Evolutionary conservation across 345 rosid species (phyloP), one percentile per base, ranked within the genome.

Genomic region (Hibiscus syriacus): DNA sequence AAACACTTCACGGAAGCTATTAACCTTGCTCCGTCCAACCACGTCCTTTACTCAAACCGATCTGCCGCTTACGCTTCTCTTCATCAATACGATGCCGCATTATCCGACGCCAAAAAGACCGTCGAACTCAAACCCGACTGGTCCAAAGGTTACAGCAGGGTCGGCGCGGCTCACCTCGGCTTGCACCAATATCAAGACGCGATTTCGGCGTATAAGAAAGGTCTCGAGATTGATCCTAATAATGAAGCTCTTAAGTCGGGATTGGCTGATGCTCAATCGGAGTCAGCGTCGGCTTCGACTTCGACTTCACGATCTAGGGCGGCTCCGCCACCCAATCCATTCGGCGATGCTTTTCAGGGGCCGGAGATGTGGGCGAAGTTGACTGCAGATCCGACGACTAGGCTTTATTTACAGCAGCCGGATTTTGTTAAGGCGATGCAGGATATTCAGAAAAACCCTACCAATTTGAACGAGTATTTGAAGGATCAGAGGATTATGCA

Each of bases 361-460:
- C 90, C 96, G 20, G 98, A 94, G 87, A 91, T 91, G 96, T 94
- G 99, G 99, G 78, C 97, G 41, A 94, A 91, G 75, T 71, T 91
- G 71, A 85, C 95, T 22, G 97, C 97, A 34, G 95, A 94, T 86
- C 81, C 93, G 8, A 43, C 84, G 3, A 89, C 96, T 3, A 84
- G 97, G 78, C 66, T 55, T 30, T 91, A 48, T 52, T 72, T 91
- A 73, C 85, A 89, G 72, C 92, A 91, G 74, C 91, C 92, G 3
- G 98, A 94, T 79, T 94, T 91, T 54, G 81, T 89, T n/a, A 84
- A 78, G 65, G 85, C 88, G 92, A 94, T 94, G 97, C 86, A 86
- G 83, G 97, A 91, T 10, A 85, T 94, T 50, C 99, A 94, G 86
- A 89, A 64, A 53, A 89, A 85, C 69, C 97, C 99, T 29, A 87